phyloP scores from a whole-genome alignment of 2,329 filamentous ascomycete genomes.

The Eurotiales sp. region DNA sequence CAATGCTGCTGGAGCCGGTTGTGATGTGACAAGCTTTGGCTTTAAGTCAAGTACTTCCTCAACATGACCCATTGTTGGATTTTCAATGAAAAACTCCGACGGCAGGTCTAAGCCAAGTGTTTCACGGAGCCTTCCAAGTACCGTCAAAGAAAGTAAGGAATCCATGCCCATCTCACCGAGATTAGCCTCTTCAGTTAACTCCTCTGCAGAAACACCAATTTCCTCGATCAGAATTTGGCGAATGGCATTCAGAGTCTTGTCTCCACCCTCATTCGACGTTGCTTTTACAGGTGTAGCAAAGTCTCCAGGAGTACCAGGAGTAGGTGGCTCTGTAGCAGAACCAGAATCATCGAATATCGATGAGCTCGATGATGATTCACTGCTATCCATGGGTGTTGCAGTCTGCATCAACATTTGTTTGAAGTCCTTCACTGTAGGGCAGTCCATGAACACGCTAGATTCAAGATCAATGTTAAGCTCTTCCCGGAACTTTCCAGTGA shows the following conservation, averaged over 20 bases:
- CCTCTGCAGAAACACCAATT: constrained; percentile 40
- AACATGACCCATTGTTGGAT: constrained; percentile 39
- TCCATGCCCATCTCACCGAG: constrained; percentile 45
- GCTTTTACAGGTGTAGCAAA: constrained; percentile 25
- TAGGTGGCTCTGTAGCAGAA: constrained; percentile 32
- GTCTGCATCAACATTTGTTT: constrained; percentile 47
- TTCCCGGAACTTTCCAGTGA: constrained; percentile 27
- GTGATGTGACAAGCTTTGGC: constrained; percentile 25
- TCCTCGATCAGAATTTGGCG: constrained; percentile 41
- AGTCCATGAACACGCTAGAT: constrained; percentile 15
- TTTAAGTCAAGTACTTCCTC: constrained; percentile 37
- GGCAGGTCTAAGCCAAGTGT: constrained; percentile 39
- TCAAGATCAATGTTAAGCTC: constrained; percentile 27
- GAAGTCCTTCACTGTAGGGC: constrained; percentile 15
- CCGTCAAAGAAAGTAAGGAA: constrained; percentile 44
- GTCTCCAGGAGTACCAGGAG: constrained; percentile 31
- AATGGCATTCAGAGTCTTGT: constrained; percentile 36
- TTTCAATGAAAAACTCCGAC: constrained; percentile 43
- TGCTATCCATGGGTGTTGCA: constrained; percentile 30
- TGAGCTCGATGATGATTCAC: constrained; percentile 28
- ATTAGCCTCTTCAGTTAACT: constrained; percentile 38
- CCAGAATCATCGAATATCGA: constrained; percentile 25
- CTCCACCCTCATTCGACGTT: constrained; percentile 23
- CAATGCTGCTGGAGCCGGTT: constrained; percentile 8
- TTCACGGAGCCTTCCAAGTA: constrained; percentile 44